A percentile compares a stretch with the other conserved stretches of the same genome.
Evolutionary conservation across 352 stramenopile species (phyloP).

Genomic region (Plasmopara muralis): DNA sequence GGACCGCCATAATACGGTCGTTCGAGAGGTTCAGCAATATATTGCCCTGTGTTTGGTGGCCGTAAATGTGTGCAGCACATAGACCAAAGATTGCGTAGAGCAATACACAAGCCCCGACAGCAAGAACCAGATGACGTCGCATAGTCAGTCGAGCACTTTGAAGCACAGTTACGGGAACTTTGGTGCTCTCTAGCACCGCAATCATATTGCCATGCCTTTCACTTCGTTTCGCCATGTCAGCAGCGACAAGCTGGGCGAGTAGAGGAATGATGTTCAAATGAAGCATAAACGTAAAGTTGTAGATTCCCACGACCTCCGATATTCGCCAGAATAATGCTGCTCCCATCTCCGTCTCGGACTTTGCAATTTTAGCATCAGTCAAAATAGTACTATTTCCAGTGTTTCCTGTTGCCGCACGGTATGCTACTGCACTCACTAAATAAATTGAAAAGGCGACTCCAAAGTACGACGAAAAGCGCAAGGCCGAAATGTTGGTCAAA

Average conservation of each 20-base stretch:
- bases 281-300: slow-evolving; percentile 84
- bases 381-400: slow-evolving; percentile 1
- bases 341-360: slow-evolving; percentile 1
- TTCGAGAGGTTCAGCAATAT: slow-evolving; percentile 72
- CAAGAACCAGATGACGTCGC: slow-evolving; percentile 38
- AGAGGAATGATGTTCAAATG: slow-evolving; percentile 76
- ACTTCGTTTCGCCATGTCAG: slow-evolving; percentile 13
- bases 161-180: slow-evolving; percentile 11
- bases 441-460: slow-evolving; percentile 67
- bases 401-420: slow-evolving; percentile 31
- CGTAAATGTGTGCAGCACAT: slow-evolving; percentile 57
- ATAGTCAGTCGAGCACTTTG: slow-evolving; percentile 29
- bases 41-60: slow-evolving; percentile 52
- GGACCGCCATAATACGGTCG: slow-evolving; percentile 64
- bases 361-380: neutral
- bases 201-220: slow-evolving; percentile 7
- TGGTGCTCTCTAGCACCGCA: slow-evolving; percentile 4
- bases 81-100: slow-evolving; percentile 63
- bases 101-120: slow-evolving; percentile 37
- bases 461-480: slow-evolving; percentile 72
- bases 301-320: slow-evolving; percentile 63
- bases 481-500: slow-evolving; percentile 63
- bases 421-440: slow-evolving; percentile 52
- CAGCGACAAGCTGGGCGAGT: slow-evolving; percentile 44
- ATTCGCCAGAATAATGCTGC: slow-evolving; percentile 36